phyloP scores from a whole-genome alignment of 495 filamentous ascomycete genomes.

The Annulohypoxylon maeteangense region DNA sequence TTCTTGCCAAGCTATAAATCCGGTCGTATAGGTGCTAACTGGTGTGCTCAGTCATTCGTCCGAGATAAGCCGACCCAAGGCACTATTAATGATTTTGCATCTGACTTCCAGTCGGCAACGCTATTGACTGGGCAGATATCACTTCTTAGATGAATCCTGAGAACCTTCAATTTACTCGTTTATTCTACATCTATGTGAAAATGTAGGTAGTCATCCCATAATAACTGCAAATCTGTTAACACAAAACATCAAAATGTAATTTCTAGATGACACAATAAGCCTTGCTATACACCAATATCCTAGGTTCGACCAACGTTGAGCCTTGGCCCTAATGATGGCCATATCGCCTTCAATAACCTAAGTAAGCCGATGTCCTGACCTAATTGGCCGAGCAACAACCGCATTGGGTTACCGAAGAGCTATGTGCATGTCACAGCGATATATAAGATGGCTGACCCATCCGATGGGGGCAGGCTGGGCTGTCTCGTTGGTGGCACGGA shows the following conservation, averaged over 20 bases:
- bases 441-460: constrained; percentile 13
- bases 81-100: constrained; percentile 9
- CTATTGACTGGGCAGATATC: constrained; percentile 1
- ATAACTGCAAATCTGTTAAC: background rate
- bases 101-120: constrained; percentile 7
- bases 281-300: background rate
- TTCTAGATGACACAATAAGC: background rate
- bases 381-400: constrained; percentile 40
- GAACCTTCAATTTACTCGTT: background rate
- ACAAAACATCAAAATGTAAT: background rate
- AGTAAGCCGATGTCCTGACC: constrained; percentile 12
- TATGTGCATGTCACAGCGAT: constrained; percentile 8
- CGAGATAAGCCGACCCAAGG: constrained; percentile 39
- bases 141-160: background rate
- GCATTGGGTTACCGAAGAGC: constrained; percentile 4
- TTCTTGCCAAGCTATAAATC: constrained; percentile 28
- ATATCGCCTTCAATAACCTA: background rate
- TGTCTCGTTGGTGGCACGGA: background rate
- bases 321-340: background rate
- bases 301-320: background rate
- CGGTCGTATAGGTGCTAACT: constrained; percentile 18
- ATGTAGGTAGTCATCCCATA: background rate
- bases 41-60: constrained; percentile 34
- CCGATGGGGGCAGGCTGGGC: constrained; percentile 32
- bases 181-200: background rate